Evolutionary conservation across 805 yeast genomes (phyloP), one percentile per base, ranked within the genome.

Genomic region (Saccharomycopsis schoenii): DNA sequence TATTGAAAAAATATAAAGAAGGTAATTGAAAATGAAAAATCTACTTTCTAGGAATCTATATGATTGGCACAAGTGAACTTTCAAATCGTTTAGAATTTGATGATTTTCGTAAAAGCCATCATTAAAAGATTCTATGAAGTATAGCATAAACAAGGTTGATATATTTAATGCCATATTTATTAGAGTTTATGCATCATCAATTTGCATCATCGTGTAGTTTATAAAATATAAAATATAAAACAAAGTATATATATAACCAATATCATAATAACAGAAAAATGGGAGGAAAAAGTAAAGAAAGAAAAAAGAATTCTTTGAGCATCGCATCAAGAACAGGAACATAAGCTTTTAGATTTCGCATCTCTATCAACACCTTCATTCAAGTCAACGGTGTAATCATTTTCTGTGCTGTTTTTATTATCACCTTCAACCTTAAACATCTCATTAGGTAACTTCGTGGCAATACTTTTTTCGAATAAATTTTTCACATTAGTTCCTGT

Each of bases 401-500:
- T 19, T 42, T 15, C 29, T 34, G 21, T 37, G 24, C 11, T 19
- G 14, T 19, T 11, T 21, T 50, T 41, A 10, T 34, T 52, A 10
- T 24, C 62, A 14, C 62, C 64, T 25, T 62, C 64, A 9, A 59
- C 58, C 10, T 51, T 60, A 47, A 62, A 62, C 55, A 60, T 15
- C 29, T 62, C 60, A 57, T 40, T 55, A 12, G 64, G 64, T n/a
- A 62, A 47, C 57, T 24, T 39, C 25, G 55, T 41, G 0, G 88
- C 82, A 56, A 78, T 73, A 9, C 67, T 67, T 8, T 42, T 59
- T 58, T 69, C 71, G 66, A 79, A 80, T 24, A 75, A 64, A 40
- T 77, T 75, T 0, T 66, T 67, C 1, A 90, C 80, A 36, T 88
- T 88, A 51, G 76, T 76, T 10, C 92, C 92, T 1, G 81, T 75